phyloP scores from a whole-genome alignment of 225 moss, liverwort and hornwort species.

The Pseudoscleropodium purum region DNA sequence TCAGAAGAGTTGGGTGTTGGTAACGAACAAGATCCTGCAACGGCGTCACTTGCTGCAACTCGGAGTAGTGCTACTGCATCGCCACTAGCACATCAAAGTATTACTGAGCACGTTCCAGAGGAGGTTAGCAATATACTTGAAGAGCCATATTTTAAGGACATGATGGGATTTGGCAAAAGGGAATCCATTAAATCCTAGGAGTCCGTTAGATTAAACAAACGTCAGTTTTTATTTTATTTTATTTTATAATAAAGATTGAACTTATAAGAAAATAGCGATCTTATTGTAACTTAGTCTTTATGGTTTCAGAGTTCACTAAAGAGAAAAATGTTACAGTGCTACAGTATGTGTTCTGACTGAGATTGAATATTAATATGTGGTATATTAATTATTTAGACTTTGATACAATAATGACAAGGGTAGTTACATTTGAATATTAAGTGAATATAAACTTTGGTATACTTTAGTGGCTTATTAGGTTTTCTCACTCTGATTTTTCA shows the following conservation, averaged over 20 bases:
- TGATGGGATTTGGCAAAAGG: background rate
- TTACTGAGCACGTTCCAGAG: background rate
- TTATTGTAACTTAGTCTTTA: background rate
- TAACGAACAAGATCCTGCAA: background rate
- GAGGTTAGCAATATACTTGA: too few relatives aligned
- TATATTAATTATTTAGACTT: background rate
- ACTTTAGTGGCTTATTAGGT: accelerated
- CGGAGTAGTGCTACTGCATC: background rate
- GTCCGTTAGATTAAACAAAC: background rate
- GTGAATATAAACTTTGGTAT: background rate
- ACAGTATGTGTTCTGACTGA: background rate
- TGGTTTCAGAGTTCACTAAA: background rate
- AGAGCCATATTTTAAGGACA: background rate
- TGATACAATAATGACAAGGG: background rate
- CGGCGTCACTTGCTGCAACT: background rate
- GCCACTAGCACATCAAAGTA: background rate
- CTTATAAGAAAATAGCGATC: background rate
- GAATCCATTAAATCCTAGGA: too few relatives aligned
- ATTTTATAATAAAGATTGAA: background rate
- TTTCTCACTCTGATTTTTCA: accelerated
- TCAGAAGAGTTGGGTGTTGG: background rate
- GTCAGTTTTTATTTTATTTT: too few relatives aligned
- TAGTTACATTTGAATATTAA: background rate
- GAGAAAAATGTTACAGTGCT: background rate
- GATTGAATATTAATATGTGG: background rate